These are phyloP conservation scores for Hygrocybe punicea DNA, from an alignment of 768 basidiomycete species.

Conservation along the genomic window DNA sequence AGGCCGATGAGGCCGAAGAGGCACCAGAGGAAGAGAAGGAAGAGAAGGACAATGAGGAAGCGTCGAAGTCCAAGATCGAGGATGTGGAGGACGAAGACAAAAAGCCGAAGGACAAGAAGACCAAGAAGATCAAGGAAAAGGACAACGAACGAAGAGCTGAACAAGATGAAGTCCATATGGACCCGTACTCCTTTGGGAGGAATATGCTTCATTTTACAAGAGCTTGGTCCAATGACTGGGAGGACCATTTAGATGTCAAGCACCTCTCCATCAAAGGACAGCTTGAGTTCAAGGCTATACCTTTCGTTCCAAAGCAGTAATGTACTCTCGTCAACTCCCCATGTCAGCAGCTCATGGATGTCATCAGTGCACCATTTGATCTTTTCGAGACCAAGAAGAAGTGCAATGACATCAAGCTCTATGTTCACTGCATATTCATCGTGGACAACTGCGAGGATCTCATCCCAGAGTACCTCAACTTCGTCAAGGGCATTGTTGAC, in stretches of 20 bases:
- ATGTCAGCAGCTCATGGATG: constrained; percentile 9
- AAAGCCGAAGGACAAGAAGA: too few relatives aligned
- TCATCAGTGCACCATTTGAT: too few relatives aligned
- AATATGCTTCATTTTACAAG: constrained; percentile 98
- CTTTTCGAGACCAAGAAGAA: too few relatives aligned
- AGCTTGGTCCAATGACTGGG: constrained; percentile 99
- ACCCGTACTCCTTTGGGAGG: constrained; percentile 97
- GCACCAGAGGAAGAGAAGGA: constrained; percentile 59
- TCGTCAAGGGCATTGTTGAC: too few relatives aligned
- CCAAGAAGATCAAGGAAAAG: constrained; percentile 87
- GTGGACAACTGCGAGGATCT: too few relatives aligned
- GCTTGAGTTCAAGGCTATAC: constrained; percentile 99
- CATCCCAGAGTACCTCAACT: too few relatives aligned
- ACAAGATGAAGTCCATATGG: constrained; percentile 99
- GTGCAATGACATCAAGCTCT: too few relatives aligned
- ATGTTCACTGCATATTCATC: too few relatives aligned
- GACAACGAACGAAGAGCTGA: constrained; percentile 94
- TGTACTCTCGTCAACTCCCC: constrained; percentile 20
- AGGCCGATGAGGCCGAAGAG: constrained; percentile 78
- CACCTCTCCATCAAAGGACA: constrained; percentile 99
- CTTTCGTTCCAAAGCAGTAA: constrained; percentile 95
- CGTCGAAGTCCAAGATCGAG: too few relatives aligned
- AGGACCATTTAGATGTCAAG: constrained; percentile 98
- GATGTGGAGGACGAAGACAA: too few relatives aligned
- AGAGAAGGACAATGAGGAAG: constrained; percentile 57